Base-by-base conservation (phyloP, 2,329 filamentous ascomycete species). In the Pseudogymnoascus sp. region DNA sequence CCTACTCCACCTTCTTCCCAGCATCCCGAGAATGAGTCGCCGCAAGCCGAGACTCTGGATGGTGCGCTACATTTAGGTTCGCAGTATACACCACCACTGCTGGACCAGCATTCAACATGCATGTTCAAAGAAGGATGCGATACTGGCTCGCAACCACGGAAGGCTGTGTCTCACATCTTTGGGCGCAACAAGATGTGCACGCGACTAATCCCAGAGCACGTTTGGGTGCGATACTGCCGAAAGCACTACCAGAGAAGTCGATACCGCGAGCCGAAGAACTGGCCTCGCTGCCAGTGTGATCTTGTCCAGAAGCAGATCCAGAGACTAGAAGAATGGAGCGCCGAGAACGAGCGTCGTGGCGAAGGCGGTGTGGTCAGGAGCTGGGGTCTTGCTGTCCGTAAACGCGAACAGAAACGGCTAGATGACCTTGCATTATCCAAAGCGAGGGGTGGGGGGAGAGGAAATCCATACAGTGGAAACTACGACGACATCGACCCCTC, bases 151-250 rank as follows among this genome's bases (percentile, higher is more conserved):
- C 80, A 84, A 63, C 81, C 82, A 23, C 85, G 90, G 60, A 93
- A 93, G 76, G 86, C 88, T 4, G 88, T 93, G 65, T 92, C 89
- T 0, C 90, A 95, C 71, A 83, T 93, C 63, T 93, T 93, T 69
- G 90, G 90, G 21, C 85, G 91, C 39, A 95, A 95, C 79, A 95
- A 95, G 76, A 80, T 83, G 6, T 88, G 86, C 71, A 95, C 90
- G 0, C 82, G 87, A 36, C 79, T 81, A 51, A 90, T 95, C 60
- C 89, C 89, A 0, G 77, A 83, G 5, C 76, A 83, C 21, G 83
- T 90, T 1, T 93, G 90, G 90, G 85, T 91, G 0, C 85, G 88
- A 70, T 88, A 85, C 72, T 95, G 91, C 74, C 85, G 90, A 37
- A 93, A 93, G 72, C 89, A 93, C 71, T 95, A 95, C 73, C 91